A percentile compares a stretch with the other conserved stretches of the same genome.
phyloP scores from a whole-genome alignment of 2,329 filamentous ascomycete genomes.

The Trichoderma afroharzianum region DNA sequence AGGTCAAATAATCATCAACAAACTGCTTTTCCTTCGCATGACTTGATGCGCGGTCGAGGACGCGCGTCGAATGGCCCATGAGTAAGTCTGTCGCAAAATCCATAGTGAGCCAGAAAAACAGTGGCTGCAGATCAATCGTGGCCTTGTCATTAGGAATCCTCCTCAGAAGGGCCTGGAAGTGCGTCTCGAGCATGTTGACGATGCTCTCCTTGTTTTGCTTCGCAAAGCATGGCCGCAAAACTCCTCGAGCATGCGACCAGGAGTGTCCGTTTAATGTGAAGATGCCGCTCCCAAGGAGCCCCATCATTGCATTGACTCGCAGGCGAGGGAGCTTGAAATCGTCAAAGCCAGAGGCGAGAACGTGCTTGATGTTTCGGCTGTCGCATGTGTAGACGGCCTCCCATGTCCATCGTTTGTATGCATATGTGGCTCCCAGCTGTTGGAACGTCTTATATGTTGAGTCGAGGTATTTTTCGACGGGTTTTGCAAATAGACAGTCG shows the following conservation, averaged over 20 bases:
- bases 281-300: conserved; percentile 44
- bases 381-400: conserved; percentile 40
- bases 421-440: conserved; percentile 32
- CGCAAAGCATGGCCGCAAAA: conserved; percentile 34
- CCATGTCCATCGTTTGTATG: conserved; percentile 32
- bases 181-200: conserved; percentile 30
- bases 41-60: conserved; percentile 22
- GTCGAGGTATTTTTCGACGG: conserved; percentile 29
- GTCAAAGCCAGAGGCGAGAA: conserved; percentile 50
- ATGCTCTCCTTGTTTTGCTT: conserved; percentile 31
- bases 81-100: conserved; percentile 52
- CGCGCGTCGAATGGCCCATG: conserved; percentile 23
- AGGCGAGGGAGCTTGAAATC: conserved; percentile 44
- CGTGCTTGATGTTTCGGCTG: conserved; percentile 51
- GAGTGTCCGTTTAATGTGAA: conserved; percentile 46
- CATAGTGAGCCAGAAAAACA: conserved; percentile 47
- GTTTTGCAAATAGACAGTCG: conserved; percentile 26
- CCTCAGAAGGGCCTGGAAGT: conserved; percentile 39
- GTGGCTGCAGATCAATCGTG: conserved; percentile 40
- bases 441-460: conserved; percentile 27
- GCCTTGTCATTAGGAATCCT: conserved; percentile 24
- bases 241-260: conserved; percentile 43
- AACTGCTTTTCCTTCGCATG: conserved; percentile 34
- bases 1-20: conserved; percentile 34
- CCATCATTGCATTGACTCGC: conserved; percentile 35